Evolutionary conservation across 2,329 filamentous ascomycete species (phyloP), one percentile per base, ranked within the genome.

Genomic region (Aplosporella prunicola): DNA sequence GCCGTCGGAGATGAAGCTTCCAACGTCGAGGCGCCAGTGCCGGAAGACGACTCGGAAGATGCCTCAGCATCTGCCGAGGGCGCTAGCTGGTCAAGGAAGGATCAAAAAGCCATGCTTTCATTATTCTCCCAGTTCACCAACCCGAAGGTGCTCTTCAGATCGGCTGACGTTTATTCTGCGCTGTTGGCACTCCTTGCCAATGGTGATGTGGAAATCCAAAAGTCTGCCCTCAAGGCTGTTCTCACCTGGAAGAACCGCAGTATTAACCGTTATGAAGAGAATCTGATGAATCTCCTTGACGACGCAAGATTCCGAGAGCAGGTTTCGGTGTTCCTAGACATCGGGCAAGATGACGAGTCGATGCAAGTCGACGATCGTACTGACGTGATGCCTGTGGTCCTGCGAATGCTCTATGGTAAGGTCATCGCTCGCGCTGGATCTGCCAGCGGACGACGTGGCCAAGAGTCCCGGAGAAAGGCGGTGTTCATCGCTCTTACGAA

Each of bases 281-380:
- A 88, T 48, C 62, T 98, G 16, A 72, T 86, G 44, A 88, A 86
- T 49, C 68, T 98, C 2, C 72, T 96, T 7, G 91, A 98, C 47
- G 91, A 96, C 45, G 79, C 83, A 16, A 76, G 84, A 32, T 94
- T 96, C 62, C 85, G 87, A 52, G 91, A 96, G 51, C 89, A 96
- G 55, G 71, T 98, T n/a, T 81, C 86, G 1, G 77, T 91, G 4
- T 82, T 98, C 46, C 72, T 98, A 36, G 81, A 86, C 51, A 74
- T 81, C 11, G 79, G 83, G 13, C 53, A 63, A 16, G 65, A 76
- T 25, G 67, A 74, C 43, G 78, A 78, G 40, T 62, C 79, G 38
- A 81, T 95, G 46, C 78, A 80, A 47, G 66, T 78, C 5, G 75
- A 81, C 34, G 86, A 98, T 52, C 76, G 82, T 7, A 52, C 65